These are phyloP conservation scores for Colletotrichum sp. DNA, from an alignment of 2,329 filamentous ascomycete species.

Conservation along the genomic window DNA sequence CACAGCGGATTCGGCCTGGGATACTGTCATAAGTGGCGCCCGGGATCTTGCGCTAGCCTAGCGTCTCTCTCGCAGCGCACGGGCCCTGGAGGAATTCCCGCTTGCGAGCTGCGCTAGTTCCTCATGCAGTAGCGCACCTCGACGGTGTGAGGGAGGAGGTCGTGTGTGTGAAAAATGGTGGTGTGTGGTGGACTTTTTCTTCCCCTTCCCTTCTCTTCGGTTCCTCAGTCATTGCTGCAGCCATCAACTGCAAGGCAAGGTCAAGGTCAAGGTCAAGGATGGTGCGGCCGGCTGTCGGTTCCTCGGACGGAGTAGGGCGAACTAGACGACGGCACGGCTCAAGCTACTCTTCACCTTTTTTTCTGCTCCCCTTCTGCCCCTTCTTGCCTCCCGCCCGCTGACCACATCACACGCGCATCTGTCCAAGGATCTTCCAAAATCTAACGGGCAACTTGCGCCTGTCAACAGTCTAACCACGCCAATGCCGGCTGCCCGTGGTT, in stretches of 20 bases:
- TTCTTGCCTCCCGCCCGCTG: slow-evolving; percentile 2
- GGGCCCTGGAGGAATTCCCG: not conserved
- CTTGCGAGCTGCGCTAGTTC: slow-evolving; percentile 11
- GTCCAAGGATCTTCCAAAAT: not conserved
- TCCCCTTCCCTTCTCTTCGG: not conserved
- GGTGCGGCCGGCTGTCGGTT: slow-evolving; percentile 6
- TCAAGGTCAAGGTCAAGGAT: not conserved
- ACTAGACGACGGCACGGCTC: not conserved
- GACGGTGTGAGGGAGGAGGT: not conserved
- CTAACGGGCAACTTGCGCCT: not conserved
- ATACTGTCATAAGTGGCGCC: slow-evolving; percentile 10
- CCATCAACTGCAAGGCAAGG: not conserved
- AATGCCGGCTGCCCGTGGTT: not conserved
- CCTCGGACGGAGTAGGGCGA: slow-evolving; percentile 10
- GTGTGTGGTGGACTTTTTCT: slow-evolving; percentile 4
- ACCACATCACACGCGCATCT: slow-evolving; percentile 10
- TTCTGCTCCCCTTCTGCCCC: not conserved
- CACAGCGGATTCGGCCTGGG: not conserved
- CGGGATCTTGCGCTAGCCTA: slow-evolving; percentile 12
- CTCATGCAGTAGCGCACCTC: slow-evolving; percentile 8
- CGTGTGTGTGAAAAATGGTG: not conserved
- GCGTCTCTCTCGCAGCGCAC: not conserved
- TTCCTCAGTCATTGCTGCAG: not conserved
- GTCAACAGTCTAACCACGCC: not conserved
- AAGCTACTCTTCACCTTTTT: not conserved